These are phyloP conservation scores for Lithospermum erythrorhizon DNA, from an alignment of 257 asterid genomes.

Conservation along the genomic window DNA sequence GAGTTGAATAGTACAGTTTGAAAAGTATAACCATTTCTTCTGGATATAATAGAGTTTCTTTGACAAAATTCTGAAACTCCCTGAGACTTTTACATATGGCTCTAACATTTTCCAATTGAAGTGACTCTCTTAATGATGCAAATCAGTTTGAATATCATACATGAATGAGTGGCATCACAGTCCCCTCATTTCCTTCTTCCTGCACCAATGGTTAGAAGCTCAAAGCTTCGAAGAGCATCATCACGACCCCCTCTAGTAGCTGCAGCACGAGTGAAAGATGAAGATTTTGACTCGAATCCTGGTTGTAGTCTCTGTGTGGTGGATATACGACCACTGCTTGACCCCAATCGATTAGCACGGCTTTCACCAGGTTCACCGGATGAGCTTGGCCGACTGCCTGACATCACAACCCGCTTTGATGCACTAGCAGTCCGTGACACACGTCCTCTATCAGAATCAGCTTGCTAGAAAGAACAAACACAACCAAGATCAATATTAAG, in stretches of 20 bases:
- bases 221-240: conserved; percentile 70
- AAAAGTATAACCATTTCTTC: not conserved
- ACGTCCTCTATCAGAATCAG: conserved; percentile 50
- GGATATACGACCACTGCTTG: conserved; percentile 49
- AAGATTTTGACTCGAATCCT: conserved; percentile 57
- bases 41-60: not conserved
- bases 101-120: not conserved
- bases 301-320: conserved; percentile 45
- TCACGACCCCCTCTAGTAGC: conserved; percentile 57
- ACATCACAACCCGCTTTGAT: conserved; percentile 51
- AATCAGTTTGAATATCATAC: not conserved
- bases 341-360: conserved; percentile 36
- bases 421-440: conserved; percentile 44
- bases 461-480: conserved; percentile 30
- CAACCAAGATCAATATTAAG: not conserved
- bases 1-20: not conserved
- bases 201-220: conserved; percentile 63
- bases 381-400: conserved; percentile 70
- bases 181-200: conserved; percentile 52
- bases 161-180: not conserved
- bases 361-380: conserved; percentile 55
- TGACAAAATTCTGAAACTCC: not conserved
- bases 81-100: not conserved
- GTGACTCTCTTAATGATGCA: not conserved
- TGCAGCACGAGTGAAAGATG: conserved; percentile 49